Percentiles rank a stretch among this genome's conserved stretches.
These are phyloP conservation scores for Kwoniella sp. DNA, from an alignment of 768 basidiomycete species.

Conservation along the genomic window DNA sequence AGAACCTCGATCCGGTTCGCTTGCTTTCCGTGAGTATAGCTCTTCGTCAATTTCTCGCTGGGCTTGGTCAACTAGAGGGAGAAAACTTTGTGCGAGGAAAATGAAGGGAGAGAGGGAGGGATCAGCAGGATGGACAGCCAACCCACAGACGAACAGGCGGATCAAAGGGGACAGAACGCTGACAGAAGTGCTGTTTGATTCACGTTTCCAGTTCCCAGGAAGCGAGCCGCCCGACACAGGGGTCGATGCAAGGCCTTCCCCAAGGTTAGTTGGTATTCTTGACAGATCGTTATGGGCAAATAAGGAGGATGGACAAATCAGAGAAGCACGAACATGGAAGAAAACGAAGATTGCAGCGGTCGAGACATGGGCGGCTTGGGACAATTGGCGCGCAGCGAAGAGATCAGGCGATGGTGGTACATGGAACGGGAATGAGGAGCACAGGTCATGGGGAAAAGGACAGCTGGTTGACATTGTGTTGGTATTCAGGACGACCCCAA, in stretches of 20 bases:
- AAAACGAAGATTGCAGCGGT: no score
- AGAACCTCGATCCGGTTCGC: conserved; percentile 96
- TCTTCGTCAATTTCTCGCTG: not conserved
- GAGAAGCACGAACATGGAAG: no score
- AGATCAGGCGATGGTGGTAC: conserved; percentile 3
- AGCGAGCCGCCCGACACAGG: conserved; percentile 94
- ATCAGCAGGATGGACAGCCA: no score
- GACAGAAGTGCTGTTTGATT: conserved; percentile 51
- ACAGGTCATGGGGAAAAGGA: not conserved
- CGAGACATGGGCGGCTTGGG: not conserved
- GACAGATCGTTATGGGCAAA: not conserved
- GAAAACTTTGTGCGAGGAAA: not conserved
- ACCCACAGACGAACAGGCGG: not conserved
- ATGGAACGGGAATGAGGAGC: no score
- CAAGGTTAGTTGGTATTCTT: conserved; percentile 65
- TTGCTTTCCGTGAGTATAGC: conserved; percentile 60
- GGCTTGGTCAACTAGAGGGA: not conserved
- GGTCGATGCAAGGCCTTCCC: conserved; percentile 99
- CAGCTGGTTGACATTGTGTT: not conserved
- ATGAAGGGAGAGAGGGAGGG: not conserved
- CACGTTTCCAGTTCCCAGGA: conserved; percentile 74
- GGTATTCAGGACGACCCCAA: conserved; percentile 88
- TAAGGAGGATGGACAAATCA: not conserved
- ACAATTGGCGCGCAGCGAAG: not conserved
- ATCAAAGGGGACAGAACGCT: not conserved